A percentile compares a stretch with the other conserved stretches of the same genome.
These are phyloP conservation scores for Fusarium continuum DNA, from an alignment of 2,329 filamentous ascomycete genomes.

Conservation along the genomic window DNA sequence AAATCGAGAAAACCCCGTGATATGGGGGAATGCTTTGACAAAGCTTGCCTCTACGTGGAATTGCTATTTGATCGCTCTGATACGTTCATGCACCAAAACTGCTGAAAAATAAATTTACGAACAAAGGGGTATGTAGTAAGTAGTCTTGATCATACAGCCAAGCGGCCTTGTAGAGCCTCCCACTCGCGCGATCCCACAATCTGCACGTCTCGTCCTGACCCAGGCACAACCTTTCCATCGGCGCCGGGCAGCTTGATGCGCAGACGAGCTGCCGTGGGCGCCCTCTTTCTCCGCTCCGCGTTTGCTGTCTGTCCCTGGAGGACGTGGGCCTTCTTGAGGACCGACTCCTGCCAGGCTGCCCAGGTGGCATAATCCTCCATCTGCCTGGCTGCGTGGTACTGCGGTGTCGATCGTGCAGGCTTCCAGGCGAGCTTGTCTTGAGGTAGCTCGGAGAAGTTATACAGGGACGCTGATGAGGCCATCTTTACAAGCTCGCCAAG, in stretches of 20 bases:
- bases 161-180: conserved; percentile 60
- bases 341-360: conserved; percentile 65
- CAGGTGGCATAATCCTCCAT: conserved; percentile 72
- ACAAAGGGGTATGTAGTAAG: conserved; percentile 40
- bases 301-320: conserved; percentile 38
- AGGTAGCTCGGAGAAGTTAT: conserved; percentile 66
- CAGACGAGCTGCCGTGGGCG: conserved; percentile 56
- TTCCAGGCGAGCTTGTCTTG: conserved; percentile 72
- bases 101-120: conserved; percentile 20
- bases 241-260: conserved; percentile 60
- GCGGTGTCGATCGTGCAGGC: conserved; percentile 69
- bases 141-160: conserved; percentile 45
- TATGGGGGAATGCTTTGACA: conserved; percentile 7
- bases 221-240: conserved; percentile 56
- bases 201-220: conserved; percentile 54
- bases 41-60: conserved; percentile 26
- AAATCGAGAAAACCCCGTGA: conserved; percentile 12
- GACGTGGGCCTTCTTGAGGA: conserved; percentile 63
- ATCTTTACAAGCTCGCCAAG: conserved; percentile 72
- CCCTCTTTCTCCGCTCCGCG: conserved; percentile 41
- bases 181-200: conserved; percentile 65
- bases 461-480: conserved; percentile 64
- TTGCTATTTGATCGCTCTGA: conserved; percentile 23
- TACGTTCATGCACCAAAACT: conserved; percentile 25
- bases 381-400: conserved; percentile 72